A percentile compares a stretch with the other conserved stretches of the same genome.
phyloP scores from a whole-genome alignment of 495 filamentous ascomycete species.

The Bathelium albidoporum region DNA sequence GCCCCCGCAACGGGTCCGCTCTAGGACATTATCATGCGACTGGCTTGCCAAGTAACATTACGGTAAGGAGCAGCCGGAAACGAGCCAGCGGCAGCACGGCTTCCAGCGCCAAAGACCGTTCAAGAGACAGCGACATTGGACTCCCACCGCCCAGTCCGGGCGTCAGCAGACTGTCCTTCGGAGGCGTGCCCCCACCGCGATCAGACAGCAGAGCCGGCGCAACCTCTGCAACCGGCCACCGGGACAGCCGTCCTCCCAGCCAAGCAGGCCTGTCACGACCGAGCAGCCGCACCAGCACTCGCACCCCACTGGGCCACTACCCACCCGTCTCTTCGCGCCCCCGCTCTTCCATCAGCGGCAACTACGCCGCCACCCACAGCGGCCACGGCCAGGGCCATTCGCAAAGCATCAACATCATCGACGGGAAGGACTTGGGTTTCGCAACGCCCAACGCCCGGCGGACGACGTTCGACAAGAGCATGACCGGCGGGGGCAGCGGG shows the following conservation, averaged over 20 bases:
- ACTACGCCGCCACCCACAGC: slow-evolving; percentile 27
- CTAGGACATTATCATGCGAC: slow-evolving; percentile 34
- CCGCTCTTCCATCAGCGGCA: slow-evolving; percentile 45
- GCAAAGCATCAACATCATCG: slow-evolving; percentile 15
- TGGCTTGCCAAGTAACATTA: slow-evolving; percentile 59
- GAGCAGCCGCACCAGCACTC: slow-evolving; percentile 15
- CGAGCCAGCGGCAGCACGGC: slow-evolving; percentile 51
- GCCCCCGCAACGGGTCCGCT: slow-evolving; percentile 53
- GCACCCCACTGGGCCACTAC: slow-evolving; percentile 7
- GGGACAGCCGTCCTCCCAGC: not conserved
- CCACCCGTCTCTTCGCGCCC: slow-evolving; percentile 32
- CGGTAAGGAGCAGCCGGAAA: slow-evolving; percentile 64
- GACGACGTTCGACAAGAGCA: slow-evolving; percentile 21
- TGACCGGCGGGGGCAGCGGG: slow-evolving; percentile 9
- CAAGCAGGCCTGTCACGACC: slow-evolving; percentile 10
- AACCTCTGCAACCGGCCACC: slow-evolving; percentile 1
- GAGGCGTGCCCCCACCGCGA: slow-evolving; percentile 19
- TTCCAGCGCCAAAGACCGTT: slow-evolving; percentile 33
- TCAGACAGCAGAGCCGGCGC: slow-evolving; percentile 18
- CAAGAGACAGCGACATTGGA: not conserved
- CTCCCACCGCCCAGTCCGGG: slow-evolving; percentile 15
- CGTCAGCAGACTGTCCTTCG: slow-evolving; percentile 41
- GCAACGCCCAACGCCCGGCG: slow-evolving; percentile 20
- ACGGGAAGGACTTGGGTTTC: slow-evolving; percentile 11
- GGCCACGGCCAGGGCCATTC: slow-evolving; percentile 9